These are phyloP conservation scores for Physaria fendleri DNA, from an alignment of 345 rosid species.

Conservation along the genomic window DNA sequence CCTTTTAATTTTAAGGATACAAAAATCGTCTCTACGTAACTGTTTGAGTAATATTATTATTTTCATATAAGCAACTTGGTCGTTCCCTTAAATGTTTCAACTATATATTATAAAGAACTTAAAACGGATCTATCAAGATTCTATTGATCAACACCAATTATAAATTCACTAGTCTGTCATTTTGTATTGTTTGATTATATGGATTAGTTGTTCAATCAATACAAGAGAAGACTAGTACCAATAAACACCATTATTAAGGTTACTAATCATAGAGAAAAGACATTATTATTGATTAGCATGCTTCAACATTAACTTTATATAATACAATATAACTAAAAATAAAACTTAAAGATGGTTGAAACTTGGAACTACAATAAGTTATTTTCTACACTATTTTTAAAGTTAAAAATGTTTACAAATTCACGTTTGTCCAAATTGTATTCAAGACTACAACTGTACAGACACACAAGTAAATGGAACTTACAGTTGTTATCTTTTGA, in stretches of 20 bases:
- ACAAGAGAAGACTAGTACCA: background rate
- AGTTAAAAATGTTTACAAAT: no score
- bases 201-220: constrained; percentile 11
- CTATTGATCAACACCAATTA: constrained; percentile 13
- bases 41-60: constrained; percentile 17
- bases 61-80: constrained; percentile 11
- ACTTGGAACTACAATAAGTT: no score
- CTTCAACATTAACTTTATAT: background rate
- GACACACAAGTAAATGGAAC: no score
- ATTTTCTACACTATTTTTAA: no score
- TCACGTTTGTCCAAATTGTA: no score
- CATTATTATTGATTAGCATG: background rate
- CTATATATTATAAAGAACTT: constrained; percentile 5
- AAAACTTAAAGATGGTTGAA: no score
- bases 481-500: constrained; percentile 2
- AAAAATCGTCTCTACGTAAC: constrained; percentile 26
- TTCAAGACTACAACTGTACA: no score
- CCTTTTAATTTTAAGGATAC: constrained; percentile 23
- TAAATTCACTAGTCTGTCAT: constrained; percentile 2
- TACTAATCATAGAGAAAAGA: constrained; percentile 1
- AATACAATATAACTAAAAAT: background rate
- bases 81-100: constrained; percentile 15
- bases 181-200: background rate
- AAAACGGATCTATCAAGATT: constrained; percentile 12
- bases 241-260: constrained; percentile 6